Base-by-base conservation (phyloP, 2,329 filamentous ascomycete species). In the Ascochyta viciae-villosae region DNA sequence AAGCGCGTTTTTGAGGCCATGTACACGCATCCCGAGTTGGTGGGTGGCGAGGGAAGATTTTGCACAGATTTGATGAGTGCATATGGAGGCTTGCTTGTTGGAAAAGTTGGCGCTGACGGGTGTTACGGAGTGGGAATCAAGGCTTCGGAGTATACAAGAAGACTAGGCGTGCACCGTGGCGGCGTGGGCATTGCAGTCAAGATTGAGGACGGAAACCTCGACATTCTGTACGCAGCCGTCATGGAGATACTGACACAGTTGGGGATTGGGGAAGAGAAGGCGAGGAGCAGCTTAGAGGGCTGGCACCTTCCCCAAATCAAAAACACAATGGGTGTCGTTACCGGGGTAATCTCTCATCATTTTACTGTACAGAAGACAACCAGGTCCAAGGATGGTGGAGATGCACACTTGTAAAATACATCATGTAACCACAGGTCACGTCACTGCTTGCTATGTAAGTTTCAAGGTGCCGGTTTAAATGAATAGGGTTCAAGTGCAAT, bases 81-180 rank as follows among this genome's bases (percentile, higher is more conserved):
- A 6, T 82, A 76, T 47, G 39, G 60, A 2, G 78, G 77, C 0
- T 26, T 54, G 0, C 48, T 82, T 0, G 73, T 82, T 34, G 80
- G 81, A 1, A 83, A 84, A 57, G 38, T 83, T 3, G 81, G 81
- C 0, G 81, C 81, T 0, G 80, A 83, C 60, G 81, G 74, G 0
- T 83, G 78, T 43, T 83, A 83, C 60, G 78, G 74, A 0, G 64
- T 83, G 7, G 80, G 76, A 0, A 61, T 83, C 19, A 19, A 12
- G 9, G 37, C 24, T 16, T 49, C 35, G 1, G 45, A 40, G 24
- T 23, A 24, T 24, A 49, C 45, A 12, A 40, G 10, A 29, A 12
- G 27, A 6, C 10, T 41, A 7, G 27, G 35, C 12, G 45, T 24
- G 7, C n/a, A 34, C n/a, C 10, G 24, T 10, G 45, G 35, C 8